A percentile compares a stretch with the other conserved stretches of the same genome.
Evolutionary conservation across 352 stramenopile genomes (phyloP).

Genomic region (Phytopythium ostracodes): DNA sequence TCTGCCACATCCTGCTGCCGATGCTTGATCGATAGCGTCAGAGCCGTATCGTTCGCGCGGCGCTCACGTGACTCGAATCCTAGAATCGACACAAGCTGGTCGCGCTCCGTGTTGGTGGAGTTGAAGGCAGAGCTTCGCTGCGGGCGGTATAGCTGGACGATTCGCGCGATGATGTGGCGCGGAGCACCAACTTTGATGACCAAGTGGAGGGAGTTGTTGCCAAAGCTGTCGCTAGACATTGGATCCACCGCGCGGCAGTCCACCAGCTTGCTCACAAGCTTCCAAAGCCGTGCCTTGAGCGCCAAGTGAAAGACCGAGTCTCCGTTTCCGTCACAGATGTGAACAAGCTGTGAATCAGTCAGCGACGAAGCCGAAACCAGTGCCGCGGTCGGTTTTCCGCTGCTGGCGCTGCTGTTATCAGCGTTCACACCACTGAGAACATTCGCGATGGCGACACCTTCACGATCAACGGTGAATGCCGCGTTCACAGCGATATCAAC

Average conservation of each 20-base stretch:
- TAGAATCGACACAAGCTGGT: constrained; percentile 18
- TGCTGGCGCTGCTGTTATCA: not conserved
- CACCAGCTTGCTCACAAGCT: constrained; percentile 47
- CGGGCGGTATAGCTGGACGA: constrained; percentile 48
- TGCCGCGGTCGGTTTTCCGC: not conserved
- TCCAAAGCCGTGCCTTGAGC: constrained; percentile 57
- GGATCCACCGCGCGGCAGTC: constrained; percentile 38
- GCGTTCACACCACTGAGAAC: not conserved
- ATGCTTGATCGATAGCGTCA: constrained; percentile 54
- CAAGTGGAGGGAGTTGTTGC: constrained; percentile 59
- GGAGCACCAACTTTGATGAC: constrained; percentile 58
- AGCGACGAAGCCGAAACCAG: not conserved
- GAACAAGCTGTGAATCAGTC: constrained; percentile 7
- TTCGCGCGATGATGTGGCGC: constrained; percentile 27
- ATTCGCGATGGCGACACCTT: not conserved
- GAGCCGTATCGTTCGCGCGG: constrained; percentile 44
- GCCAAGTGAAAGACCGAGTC: constrained; percentile 59
- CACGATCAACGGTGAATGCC: not conserved
- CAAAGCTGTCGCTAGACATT: constrained; percentile 34
- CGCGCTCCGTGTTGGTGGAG: constrained; percentile 13
- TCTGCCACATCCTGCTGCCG: constrained; percentile 50
- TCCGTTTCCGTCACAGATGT: constrained; percentile 41
- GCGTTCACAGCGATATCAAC: constrained; percentile 21
- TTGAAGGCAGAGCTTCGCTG: constrained; percentile 11
- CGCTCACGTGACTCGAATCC: constrained; percentile 28